phyloP scores from a whole-genome alignment of 2,329 filamentous ascomycete species.

The Ceratocystis albifundus region DNA sequence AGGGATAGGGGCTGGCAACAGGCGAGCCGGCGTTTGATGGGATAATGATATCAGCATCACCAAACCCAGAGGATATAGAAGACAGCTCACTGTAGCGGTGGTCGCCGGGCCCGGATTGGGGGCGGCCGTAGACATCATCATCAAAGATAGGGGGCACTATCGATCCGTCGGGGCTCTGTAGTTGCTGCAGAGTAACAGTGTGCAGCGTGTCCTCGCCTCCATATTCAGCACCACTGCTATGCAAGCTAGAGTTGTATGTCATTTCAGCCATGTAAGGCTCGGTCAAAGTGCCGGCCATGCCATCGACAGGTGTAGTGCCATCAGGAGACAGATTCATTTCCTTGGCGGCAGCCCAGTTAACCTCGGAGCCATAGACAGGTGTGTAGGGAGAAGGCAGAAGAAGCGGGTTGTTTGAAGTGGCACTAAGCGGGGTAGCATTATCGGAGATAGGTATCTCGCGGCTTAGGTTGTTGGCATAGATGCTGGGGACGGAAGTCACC shows the following conservation, averaged over 20 bases:
- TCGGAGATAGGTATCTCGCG: neutral
- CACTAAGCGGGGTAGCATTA: neutral
- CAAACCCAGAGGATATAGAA: conserved; percentile 53
- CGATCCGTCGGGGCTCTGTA: conserved; percentile 3
- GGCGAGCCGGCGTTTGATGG: conserved; percentile 28
- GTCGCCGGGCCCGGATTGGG: conserved; percentile 7
- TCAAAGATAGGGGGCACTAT: neutral
- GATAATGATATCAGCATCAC: conserved; percentile 48
- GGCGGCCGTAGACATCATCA: neutral
- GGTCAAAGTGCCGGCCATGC: conserved; percentile 7
- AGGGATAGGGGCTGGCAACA: conserved; percentile 23
- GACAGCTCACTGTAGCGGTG: conserved; percentile 34
- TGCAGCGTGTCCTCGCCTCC: conserved; percentile 21
- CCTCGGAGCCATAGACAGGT: neutral
- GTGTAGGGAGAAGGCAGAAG: conserved; percentile 11
- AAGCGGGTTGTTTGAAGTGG: neutral
- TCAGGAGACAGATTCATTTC: conserved; percentile 1
- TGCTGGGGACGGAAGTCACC: neutral
- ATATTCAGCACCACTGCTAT: conserved; percentile 16
- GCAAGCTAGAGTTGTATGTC: conserved; percentile 15
- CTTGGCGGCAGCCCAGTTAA: conserved; percentile 14
- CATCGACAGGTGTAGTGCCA: neutral
- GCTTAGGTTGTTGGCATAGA: neutral
- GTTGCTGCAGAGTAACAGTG: neutral
- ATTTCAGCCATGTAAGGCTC: conserved; percentile 19